Evolutionary conservation across 371 early-diverging fungal species (phyloP).

Genomic region (Chytridium lagenaria): DNA sequence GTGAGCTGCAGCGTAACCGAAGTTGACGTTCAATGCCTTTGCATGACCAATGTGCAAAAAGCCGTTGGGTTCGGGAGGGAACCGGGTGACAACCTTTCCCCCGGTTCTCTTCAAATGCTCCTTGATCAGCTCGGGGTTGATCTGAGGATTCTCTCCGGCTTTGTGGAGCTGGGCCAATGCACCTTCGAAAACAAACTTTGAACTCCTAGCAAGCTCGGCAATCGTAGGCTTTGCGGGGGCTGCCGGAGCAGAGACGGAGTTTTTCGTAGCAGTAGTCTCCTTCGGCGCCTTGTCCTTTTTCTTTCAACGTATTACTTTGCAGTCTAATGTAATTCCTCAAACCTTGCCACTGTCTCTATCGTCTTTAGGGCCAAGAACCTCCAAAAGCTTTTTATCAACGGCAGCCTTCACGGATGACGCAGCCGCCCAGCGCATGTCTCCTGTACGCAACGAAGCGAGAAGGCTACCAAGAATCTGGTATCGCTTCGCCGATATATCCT

Average conservation of each 20-base stretch:
- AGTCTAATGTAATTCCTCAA: too few relatives aligned
- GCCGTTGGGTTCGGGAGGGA: constrained; percentile 99
- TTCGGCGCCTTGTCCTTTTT: constrained; percentile 60
- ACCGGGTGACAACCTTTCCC: constrained; percentile 96
- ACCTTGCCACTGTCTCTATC: constrained; percentile 68
- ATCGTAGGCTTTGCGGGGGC: constrained; percentile 38
- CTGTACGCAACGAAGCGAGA: constrained; percentile 73
- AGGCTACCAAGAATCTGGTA: constrained; percentile 75
- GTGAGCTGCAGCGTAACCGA: constrained; percentile 95
- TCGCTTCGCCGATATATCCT: constrained; percentile 70
- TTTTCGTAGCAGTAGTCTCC: constrained; percentile 56
- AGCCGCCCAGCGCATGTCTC: constrained; percentile 89
- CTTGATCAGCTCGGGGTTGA: constrained; percentile 87
- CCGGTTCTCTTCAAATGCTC: constrained; percentile 95
- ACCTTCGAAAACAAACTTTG: constrained; percentile 77
- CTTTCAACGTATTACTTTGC: too few relatives aligned
- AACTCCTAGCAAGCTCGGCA: constrained; percentile 56
- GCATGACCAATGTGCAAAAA: constrained; percentile 99
- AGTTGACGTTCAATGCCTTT: constrained; percentile 99
- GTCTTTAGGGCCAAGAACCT: constrained; percentile 92
- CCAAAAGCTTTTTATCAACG: constrained; percentile 82
- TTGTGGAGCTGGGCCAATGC: constrained; percentile 93
- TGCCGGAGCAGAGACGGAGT: too few relatives aligned
- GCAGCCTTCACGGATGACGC: constrained; percentile 83
- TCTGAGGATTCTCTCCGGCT: constrained; percentile 98